phyloP scores from a whole-genome alignment of 352 stramenopile genomes.

The Aphanomyces stellatus region DNA sequence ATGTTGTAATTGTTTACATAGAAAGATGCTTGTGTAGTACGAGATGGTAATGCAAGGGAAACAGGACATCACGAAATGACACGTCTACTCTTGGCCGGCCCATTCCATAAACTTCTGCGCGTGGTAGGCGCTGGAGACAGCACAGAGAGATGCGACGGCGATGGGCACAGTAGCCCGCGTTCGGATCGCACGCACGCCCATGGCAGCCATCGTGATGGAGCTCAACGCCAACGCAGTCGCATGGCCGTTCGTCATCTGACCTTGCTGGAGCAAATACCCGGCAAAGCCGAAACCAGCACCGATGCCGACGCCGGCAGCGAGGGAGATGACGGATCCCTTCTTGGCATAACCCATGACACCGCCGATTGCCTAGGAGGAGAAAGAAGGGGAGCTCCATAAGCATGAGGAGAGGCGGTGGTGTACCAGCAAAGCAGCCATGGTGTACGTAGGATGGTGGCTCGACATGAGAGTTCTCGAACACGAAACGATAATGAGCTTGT shows the following conservation, averaged over 20 bases:
- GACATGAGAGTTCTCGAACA: no score
- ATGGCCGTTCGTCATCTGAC: constrained; percentile 77
- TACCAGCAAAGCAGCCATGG: constrained; percentile 59
- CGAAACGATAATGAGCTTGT: no score
- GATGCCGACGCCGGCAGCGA: constrained; percentile 72
- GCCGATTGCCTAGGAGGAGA: constrained; percentile 35
- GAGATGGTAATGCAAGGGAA: background rate
- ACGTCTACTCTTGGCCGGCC: constrained; percentile 64
- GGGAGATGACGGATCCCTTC: constrained; percentile 68
- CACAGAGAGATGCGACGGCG: constrained; percentile 60
- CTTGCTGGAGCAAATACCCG: constrained; percentile 70
- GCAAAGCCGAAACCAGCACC: constrained; percentile 70
- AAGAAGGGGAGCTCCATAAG: constrained; percentile 9
- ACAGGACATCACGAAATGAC: background rate
- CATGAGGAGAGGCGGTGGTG: background rate
- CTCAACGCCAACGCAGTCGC: constrained; percentile 69
- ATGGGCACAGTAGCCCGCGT: constrained; percentile 66
- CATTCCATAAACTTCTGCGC: constrained; percentile 73
- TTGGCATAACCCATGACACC: constrained; percentile 74
- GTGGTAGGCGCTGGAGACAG: constrained; percentile 73
- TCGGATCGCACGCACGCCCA: constrained; percentile 71
- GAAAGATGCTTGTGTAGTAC: background rate
- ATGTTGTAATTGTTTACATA: no score
- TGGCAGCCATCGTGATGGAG: constrained; percentile 76
- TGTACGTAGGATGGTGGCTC: constrained; percentile 72